Evolutionary conservation across 305 asterid genomes (phyloP).

Genomic region (Fraxinus baroniana): DNA sequence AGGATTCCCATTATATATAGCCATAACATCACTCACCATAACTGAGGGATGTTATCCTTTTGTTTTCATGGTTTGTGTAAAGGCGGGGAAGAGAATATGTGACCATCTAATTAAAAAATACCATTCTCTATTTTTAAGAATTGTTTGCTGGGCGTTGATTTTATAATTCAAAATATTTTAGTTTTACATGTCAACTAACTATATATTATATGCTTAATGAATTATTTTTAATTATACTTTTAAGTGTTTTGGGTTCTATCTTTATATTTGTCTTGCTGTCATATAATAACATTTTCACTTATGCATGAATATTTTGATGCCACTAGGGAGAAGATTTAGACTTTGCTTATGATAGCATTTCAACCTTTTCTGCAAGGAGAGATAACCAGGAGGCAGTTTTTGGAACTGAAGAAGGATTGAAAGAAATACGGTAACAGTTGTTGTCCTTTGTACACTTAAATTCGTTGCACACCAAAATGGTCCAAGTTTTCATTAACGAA

Average conservation of each 20-base stretch:
- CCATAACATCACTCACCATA: too few species aligned
- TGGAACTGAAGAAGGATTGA: slow-evolving; percentile 97
- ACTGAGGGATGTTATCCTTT: background rate
- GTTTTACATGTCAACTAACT: slow-evolving; percentile 6
- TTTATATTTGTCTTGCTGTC: background rate
- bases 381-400: slow-evolving; percentile 98
- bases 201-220: background rate
- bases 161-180: slow-evolving; percentile 8
- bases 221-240: background rate
- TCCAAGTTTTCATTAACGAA: slow-evolving; percentile 7
- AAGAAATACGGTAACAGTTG: slow-evolving; percentile 72
- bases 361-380: slow-evolving; percentile 94
- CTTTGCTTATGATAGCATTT: slow-evolving; percentile 94
- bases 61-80: background rate
- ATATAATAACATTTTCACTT: slow-evolving; percentile 1
- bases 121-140: background rate
- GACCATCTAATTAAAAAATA: slow-evolving; percentile 1
- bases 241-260: background rate
- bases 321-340: slow-evolving; percentile 94
- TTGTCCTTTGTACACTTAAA: slow-evolving; percentile 3
- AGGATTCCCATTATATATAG: too few species aligned
- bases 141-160: background rate
- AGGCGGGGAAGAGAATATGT: background rate
- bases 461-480: background rate
- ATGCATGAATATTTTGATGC: slow-evolving; percentile 20